These are phyloP conservation scores for Pterocarpus macrocarpus DNA, from an alignment of 306 rosid species.

Conservation along the genomic window DNA sequence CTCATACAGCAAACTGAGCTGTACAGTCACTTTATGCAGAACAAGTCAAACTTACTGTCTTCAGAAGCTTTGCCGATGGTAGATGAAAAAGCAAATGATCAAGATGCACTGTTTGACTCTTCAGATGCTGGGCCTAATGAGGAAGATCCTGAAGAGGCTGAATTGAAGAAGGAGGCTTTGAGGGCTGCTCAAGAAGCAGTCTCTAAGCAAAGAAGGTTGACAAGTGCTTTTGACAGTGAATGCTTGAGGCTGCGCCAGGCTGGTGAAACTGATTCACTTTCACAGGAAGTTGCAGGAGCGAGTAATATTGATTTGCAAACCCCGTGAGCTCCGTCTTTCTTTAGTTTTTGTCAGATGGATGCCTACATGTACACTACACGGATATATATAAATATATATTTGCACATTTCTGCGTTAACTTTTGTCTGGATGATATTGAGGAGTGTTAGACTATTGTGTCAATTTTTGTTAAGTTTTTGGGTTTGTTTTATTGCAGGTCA, in stretches of 20 bases:
- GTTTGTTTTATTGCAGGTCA: conserved; percentile 68
- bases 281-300: conserved; percentile 92
- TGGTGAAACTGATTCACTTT: conserved; percentile 72
- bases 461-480: conserved; percentile 41
- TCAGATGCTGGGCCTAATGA: conserved; percentile 59
- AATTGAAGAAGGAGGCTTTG: conserved; percentile 77
- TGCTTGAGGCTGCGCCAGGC: conserved; percentile 83
- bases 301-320: conserved; percentile 88
- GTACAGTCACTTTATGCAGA: conserved; percentile 99
- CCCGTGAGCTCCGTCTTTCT: conserved; percentile 73
- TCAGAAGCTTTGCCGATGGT: conserved; percentile 59
- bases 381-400: background rate
- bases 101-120: conserved; percentile 59
- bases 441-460: conserved; percentile 33
- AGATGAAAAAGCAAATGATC: conserved; percentile 54
- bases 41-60: conserved; percentile 77
- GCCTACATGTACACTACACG: background rate
- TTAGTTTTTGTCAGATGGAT: conserved; percentile 37
- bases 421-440: conserved; percentile 30
- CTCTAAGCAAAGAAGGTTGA: conserved; percentile 75
- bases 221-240: conserved; percentile 86
- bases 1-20: conserved; percentile 98
- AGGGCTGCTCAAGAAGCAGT: conserved; percentile 90
- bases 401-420: background rate
- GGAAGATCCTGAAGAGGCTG: conserved; percentile 93